These are phyloP conservation scores for Catharanthus roseus DNA, from an alignment of 257 asterid species.

Conservation along the genomic window DNA sequence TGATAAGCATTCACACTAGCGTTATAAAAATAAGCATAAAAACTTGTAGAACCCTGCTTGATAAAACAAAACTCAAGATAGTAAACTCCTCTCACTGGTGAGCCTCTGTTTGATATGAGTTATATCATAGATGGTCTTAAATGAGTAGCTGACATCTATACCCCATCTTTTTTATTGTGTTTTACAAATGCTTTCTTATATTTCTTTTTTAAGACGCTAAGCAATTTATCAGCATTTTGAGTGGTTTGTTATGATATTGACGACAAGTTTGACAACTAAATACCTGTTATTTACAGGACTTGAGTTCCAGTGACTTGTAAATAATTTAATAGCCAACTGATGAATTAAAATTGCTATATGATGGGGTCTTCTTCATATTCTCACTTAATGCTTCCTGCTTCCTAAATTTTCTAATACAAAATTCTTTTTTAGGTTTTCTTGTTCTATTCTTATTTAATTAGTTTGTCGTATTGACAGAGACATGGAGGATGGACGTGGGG, in stretches of 20 bases:
- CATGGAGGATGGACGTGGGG: constrained; percentile 99
- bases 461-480: constrained; percentile 46
- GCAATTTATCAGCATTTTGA: background rate
- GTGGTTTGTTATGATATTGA: background rate
- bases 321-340: background rate
- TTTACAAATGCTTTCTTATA: background rate
- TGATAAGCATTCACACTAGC: background rate
- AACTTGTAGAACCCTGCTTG: background rate
- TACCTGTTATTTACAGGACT: background rate
- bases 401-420: constrained; percentile 1
- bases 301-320: background rate
- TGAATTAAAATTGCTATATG: background rate
- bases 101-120: background rate
- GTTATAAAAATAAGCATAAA: background rate
- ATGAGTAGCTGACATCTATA: background rate
- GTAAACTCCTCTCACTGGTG: background rate
- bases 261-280: background rate
- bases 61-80: background rate
- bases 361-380: background rate
- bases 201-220: background rate
- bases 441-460: constrained; percentile 11
- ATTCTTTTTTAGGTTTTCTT: background rate
- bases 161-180: background rate
- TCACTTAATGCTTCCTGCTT: background rate
- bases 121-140: background rate